These are phyloP conservation scores for Candida rishiriensis DNA, from an alignment of 805 yeast species.

Conservation along the genomic window DNA sequence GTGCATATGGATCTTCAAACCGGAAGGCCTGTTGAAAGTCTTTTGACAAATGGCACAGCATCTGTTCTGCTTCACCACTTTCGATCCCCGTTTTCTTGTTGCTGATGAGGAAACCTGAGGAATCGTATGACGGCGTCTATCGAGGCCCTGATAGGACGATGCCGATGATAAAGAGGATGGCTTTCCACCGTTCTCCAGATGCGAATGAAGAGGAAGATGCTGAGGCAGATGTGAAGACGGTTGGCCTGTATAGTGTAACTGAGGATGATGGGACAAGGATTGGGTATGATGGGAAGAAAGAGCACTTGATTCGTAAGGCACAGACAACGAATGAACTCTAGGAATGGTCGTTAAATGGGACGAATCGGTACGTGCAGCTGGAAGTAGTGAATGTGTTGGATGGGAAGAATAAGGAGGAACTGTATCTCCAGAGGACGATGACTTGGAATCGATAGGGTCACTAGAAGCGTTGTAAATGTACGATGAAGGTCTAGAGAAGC, in stretches of 20 bases:
- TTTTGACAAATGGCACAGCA: conserved; percentile 58
- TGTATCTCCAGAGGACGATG: no score
- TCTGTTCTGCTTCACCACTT: conserved; percentile 12
- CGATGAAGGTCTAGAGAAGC: background rate
- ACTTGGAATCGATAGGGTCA: no score
- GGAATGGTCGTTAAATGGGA: no score
- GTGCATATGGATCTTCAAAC: conserved; percentile 71
- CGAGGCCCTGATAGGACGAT: conserved; percentile 2
- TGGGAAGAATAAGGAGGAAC: no score
- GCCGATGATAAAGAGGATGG: conserved; percentile 2
- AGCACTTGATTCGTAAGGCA: no score
- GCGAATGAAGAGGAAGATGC: no score
- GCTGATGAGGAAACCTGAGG: conserved; percentile 5
- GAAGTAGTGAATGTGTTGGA: no score
- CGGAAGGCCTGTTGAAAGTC: conserved; percentile 77
- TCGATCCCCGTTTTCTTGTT: conserved; percentile 2
- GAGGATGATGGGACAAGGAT: no score
- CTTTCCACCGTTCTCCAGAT: no score
- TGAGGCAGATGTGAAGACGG: background rate
- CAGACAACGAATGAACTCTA: no score
- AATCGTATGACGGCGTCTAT: conserved; percentile 12
- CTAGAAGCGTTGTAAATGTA: background rate
- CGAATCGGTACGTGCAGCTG: no score
- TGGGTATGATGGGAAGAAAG: no score
- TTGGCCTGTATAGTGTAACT: conserved; percentile 1